Conservation (phyloP, 1,139 yeast species). For the Pichia sp. region DNA sequence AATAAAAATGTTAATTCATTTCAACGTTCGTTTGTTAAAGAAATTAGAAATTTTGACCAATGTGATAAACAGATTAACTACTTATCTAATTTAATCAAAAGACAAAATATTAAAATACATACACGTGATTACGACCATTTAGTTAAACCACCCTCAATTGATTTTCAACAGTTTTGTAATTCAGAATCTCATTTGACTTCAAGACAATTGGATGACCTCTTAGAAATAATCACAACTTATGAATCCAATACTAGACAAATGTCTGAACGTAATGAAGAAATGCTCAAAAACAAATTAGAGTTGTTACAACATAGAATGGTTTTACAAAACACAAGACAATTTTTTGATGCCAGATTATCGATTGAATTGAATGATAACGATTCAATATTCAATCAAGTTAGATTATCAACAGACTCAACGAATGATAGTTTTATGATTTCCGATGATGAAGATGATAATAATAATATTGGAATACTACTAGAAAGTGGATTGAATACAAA, state of each 20-base stretch:
- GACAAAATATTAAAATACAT: constrained; percentile 24
- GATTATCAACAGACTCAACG: constrained; percentile 21
- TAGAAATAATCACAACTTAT: constrained; percentile 34
- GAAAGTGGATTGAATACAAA: constrained; percentile 16
- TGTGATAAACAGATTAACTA: constrained; percentile 52
- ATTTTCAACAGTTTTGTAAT: constrained; percentile 12
- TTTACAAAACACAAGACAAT: constrained; percentile 29
- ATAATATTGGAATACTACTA: constrained; percentile 6
- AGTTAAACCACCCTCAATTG: constrained; percentile 17
- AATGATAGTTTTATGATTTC: constrained; percentile 25
- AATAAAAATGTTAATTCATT: constrained; percentile 73
- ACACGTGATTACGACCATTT: constrained; percentile 23
- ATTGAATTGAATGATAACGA: constrained; percentile 24
- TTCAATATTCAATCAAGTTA: constrained; percentile 22
- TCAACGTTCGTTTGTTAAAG: constrained; percentile 82
- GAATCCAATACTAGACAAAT: constrained; percentile 40
- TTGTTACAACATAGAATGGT: constrained; percentile 48
- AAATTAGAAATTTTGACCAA: constrained; percentile 63
- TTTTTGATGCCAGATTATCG: constrained; percentile 28
- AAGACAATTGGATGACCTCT: constrained; percentile 39
- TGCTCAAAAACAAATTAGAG: constrained; percentile 32
- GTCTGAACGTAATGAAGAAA: constrained; percentile 37
- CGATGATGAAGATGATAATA: constrained; percentile 20
- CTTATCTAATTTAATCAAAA: constrained; percentile 26
- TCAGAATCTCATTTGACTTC: constrained; percentile 19